phyloP scores from a whole-genome alignment of 768 basidiomycete genomes.

The Crassisporium funariophilum region DNA sequence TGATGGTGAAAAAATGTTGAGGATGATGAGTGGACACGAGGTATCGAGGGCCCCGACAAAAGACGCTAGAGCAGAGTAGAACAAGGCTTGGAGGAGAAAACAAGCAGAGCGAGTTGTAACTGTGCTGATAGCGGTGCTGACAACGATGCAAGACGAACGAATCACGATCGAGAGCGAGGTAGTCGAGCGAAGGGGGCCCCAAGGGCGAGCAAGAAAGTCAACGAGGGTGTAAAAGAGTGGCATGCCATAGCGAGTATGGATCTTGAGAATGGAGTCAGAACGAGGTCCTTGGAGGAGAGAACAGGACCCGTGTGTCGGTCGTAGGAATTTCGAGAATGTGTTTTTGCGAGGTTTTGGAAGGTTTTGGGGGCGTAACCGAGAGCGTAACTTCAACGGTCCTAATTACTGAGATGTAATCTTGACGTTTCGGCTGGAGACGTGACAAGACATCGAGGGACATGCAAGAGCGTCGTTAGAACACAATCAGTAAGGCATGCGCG shows the following conservation, averaged over 20 bases:
- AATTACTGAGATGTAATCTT: background rate
- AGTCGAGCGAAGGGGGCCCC: background rate
- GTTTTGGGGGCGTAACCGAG: background rate
- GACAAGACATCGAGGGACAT: background rate
- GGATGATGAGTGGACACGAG: background rate
- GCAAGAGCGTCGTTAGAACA: background rate
- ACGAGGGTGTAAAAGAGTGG: constrained; percentile 6
- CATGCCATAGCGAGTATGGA: constrained; percentile 2
- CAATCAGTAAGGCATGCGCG: constrained; percentile 51
- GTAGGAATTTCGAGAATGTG: background rate
- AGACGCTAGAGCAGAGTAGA: too few relatives aligned
- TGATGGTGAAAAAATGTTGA: background rate
- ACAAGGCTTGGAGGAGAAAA: too few relatives aligned
- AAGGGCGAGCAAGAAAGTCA: background rate
- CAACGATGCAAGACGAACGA: constrained; percentile 1
- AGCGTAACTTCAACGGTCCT: background rate
- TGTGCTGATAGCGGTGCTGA: background rate
- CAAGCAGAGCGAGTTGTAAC: constrained; percentile 2
- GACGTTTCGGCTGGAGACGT: background rate
- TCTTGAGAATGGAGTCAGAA: constrained; percentile 8
- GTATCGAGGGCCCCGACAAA: too few relatives aligned
- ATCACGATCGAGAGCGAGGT: background rate
- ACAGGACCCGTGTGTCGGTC: background rate
- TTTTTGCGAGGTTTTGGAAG: too few relatives aligned
- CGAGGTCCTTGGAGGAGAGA: background rate